These are phyloP conservation scores for Paraphoma chrysanthemicola DNA, from an alignment of 2,329 filamentous ascomycete species.

Conservation along the genomic window DNA sequence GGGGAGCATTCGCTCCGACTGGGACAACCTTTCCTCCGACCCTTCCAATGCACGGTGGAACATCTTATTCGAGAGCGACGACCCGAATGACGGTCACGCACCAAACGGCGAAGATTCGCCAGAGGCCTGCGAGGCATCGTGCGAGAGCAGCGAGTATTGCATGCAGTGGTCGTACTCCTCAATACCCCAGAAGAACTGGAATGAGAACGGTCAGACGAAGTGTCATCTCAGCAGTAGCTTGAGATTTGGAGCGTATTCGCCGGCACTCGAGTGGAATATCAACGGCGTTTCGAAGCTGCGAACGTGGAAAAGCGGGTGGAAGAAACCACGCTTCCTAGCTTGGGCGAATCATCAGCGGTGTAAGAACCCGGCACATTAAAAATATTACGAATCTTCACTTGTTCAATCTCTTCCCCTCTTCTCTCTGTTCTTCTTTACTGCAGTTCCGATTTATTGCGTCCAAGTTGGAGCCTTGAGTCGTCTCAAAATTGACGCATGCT, in stretches of 20 bases:
- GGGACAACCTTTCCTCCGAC: conserved; percentile 43
- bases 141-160: conserved; percentile 34
- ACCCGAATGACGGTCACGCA: conserved; percentile 23
- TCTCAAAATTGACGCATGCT: too few species aligned
- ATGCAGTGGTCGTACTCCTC: conserved; percentile 45
- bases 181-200: conserved; percentile 31
- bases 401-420: background rate
- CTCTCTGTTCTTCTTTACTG: too few species aligned
- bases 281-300: conserved; percentile 14
- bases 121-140: conserved; percentile 38
- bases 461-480: too few species aligned
- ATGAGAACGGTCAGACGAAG: conserved; percentile 40
- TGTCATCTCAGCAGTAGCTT: conserved; percentile 44
- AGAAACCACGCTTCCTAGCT: conserved; percentile 31
- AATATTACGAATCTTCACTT: background rate
- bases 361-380: conserved; percentile 16
- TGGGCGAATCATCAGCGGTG: conserved; percentile 40
- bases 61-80: conserved; percentile 34
- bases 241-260: conserved; percentile 28
- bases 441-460: too few species aligned
- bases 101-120: conserved; percentile 30
- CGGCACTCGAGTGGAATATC: conserved; percentile 15
- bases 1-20: conserved; percentile 31
- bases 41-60: conserved; percentile 40
- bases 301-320: conserved; percentile 42